Base-by-base conservation (phyloP, 1,284 basidiomycete genomes). In the Malassezia caprae region DNA sequence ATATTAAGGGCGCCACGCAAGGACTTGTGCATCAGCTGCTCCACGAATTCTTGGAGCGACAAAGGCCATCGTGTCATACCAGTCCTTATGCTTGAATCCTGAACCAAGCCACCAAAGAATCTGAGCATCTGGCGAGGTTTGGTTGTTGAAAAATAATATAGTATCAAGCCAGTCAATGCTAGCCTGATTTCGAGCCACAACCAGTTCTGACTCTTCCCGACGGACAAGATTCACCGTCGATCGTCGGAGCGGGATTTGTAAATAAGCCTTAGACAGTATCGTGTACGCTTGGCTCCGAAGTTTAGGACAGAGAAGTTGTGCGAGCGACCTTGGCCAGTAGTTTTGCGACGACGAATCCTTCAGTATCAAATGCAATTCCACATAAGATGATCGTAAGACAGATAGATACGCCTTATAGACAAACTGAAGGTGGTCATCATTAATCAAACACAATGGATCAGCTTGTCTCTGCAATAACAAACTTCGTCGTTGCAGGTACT, bases 161-260 rank as follows among this genome's bases (percentile, higher is more conserved):
- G 52, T 24, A 12, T 54, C 52, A 15, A 54, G 41, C 44, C 47
- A 54, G 12, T 30, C 23, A 13, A 48, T 32, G 15, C 43, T 52
- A 2, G n/a, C 19, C 13, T 39, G 19, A 34, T 52, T 46, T 4
- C 44, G 44, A 10, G 30, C 44, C 24, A 7, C n/a, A 43, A 26
- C 11, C 3, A 27, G 19, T 15, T 19, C 44, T 24, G 44, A n/a
- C 10, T 12, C 12, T n/a, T 37, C 34, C 31, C n/a, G 21, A 2
- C 34, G 26, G 13, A 43, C 32, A 7, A 54, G 15, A 23, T 26
- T 11, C 13, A 35, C 53, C 26, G 44, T 24, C 17, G 51, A 42
- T 21, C 6, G 24, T 17, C 40, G 13, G n/a, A 51, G 24, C 8
- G 54, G 45, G 13, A 56, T 44, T 21, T 49, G 54, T 15, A 51